phyloP scores from a whole-genome alignment of 1,284 basidiomycete genomes.

The Sphaerobolus stellatus region DNA sequence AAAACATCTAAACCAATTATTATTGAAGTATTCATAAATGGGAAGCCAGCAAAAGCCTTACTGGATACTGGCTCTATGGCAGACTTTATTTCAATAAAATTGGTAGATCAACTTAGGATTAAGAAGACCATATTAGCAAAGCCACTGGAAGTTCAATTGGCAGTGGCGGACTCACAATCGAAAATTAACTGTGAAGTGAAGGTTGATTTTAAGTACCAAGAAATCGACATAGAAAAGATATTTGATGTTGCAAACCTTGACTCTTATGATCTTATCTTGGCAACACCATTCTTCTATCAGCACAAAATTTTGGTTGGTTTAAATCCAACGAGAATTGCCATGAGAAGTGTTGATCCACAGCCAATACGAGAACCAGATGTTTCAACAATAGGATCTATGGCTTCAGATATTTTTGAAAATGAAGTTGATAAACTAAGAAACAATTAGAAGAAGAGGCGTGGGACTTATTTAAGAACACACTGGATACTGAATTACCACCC shows the following conservation, averaged over 20 bases:
- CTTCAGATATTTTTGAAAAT: slow-evolving; percentile 19
- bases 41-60: background rate
- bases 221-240: slow-evolving; percentile 15
- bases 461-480: slow-evolving; percentile 24
- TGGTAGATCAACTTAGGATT: slow-evolving; percentile 13
- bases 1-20: background rate
- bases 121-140: background rate
- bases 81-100: slow-evolving; percentile 9
- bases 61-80: background rate
- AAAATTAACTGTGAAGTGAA: slow-evolving; percentile 4
- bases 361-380: slow-evolving; percentile 25
- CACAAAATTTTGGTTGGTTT: slow-evolving; percentile 29
- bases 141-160: slow-evolving; percentile 9
- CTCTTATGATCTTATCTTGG: slow-evolving; percentile 31
- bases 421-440: slow-evolving; percentile 17
- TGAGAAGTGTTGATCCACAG: slow-evolving; percentile 17
- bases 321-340: slow-evolving; percentile 8
- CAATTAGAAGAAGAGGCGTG: slow-evolving; percentile 21
- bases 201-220: background rate
- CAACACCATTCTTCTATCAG: slow-evolving; percentile 28
- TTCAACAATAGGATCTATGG: slow-evolving; percentile 14
- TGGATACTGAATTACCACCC: slow-evolving; percentile 30
- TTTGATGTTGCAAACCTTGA: slow-evolving; percentile 34
- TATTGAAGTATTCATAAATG: background rate
- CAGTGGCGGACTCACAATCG: slow-evolving; percentile 1